Evolutionary conservation across 129 eudicot species (phyloP), one percentile per base, ranked within the genome.

Genomic region (Flaveria trinervia): DNA sequence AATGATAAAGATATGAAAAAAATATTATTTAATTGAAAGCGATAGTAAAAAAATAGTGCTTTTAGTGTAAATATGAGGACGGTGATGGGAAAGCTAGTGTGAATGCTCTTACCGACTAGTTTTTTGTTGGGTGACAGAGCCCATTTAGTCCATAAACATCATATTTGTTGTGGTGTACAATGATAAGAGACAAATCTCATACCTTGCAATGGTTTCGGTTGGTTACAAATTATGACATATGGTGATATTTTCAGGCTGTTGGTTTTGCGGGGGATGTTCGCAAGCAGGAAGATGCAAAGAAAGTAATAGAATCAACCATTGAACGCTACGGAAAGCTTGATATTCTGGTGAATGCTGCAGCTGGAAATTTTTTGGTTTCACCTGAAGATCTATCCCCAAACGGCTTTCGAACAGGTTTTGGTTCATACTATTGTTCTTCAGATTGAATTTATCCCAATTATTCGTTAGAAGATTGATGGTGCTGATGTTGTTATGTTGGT

Each of bases 321-420:
- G 65, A 82, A 83, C 93, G 83, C 56, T 94, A 80, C 16, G 98
- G 98, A 26, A 89, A 81, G 83, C 91, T 94, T 16, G 98, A 94
- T 77, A 94, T 94, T 80, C 96, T 94, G 75, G 97, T 94, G 5
- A 94, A 94, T 85, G 96, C 90, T 68, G 98, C 98, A 28, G 98
- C 97, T 52, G 97, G 98, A 52, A 94, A 94, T 87, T 94, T 94
- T 72, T 89, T 94, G 15, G 98, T 81, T 1, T 74, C 96, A 4
- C 86, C 98, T 8, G 98, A 94, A 80, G 96, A 94, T 85, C 83
- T 94, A 65, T 90, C 96, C 3, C 92, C 98, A 18, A 93, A 90
- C 61, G 96, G 93, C 0, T 93, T 90, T 68, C 80, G 90, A 78
- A 94, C 98, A 83, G 98, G 98, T 88, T 15, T 17, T 16, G 23